Evolutionary conservation across 2,329 filamentous ascomycete species (phyloP), one percentile per base, ranked within the genome.

Genomic region (Xylariales sp.): DNA sequence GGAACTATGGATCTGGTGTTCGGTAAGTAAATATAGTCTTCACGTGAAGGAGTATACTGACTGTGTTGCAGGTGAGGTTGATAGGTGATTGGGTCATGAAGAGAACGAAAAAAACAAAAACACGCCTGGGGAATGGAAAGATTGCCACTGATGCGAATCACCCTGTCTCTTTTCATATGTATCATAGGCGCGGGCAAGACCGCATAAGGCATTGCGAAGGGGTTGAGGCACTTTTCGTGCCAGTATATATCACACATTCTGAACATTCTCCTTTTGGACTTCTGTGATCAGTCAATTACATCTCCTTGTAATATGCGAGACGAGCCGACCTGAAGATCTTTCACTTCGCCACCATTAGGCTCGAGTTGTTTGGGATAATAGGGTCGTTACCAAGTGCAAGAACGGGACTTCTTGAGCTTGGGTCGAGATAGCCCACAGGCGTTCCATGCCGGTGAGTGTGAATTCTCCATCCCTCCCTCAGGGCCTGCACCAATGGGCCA

Each of bases 1-100:
- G 86, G 82, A 62, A 86, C 86, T 39, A 89, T 90, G 85, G 86
- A 89, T 78, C 68, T 93, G 62, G 86, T 91, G 73, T 91, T 93
- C 65, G 88, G 88, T 80, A 74, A 74, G 78, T 66, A 38, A 39
- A 12, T 34, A 5, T 37, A 14, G 5, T 16, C 4, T 12, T 15
- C 22, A 27, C 14, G 6, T 8, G n/a, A 12, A 3, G 9, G 20
- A 10, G 11, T 15, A 22, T 40, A 50, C 65, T 73, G 63, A 71
- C 54, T 28, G 15, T 14, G 22, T 24, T n/a, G 45, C 40, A 80
- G 76, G 76, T 53, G 76, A 80, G 71, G 76, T 80, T 40, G 76
- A 80, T 64, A 71, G 76, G 64, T 80, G 74, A 49, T 32, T 48
- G 43, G 25, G 5, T 28, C 14, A 25, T 46, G 40, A 29, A 24